Evolutionary conservation across 139 green algal species (phyloP), one percentile per base, ranked within the genome.

Genomic region (Nannochloris sp.): DNA sequence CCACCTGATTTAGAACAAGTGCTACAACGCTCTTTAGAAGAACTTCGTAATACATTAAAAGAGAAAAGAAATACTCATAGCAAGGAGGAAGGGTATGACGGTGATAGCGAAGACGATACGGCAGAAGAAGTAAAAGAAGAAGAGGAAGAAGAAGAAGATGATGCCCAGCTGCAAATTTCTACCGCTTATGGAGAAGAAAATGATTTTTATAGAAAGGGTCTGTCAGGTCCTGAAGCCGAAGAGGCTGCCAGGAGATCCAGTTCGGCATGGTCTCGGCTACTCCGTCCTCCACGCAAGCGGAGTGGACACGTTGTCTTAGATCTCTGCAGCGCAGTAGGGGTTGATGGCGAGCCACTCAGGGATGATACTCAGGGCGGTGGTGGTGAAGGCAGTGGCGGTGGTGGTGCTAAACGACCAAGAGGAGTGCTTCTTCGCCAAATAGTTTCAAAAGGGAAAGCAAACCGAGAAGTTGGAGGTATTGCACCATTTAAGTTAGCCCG

Each of bases 241-340:
- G 32, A 38, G 10, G 67, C 60, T 6, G 61, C 55, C 30, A 24
- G 14, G 6, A 31, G 6, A 6, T 38, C 67, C 14, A 61, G 57
- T 37, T 35, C 36, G 45, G n/a, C 24, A 6, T 79, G 72, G 72
- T 80, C 71, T 30, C 57, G 71, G 4, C 47, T 78, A 54, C 58
- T 89, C 13, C 79, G 74, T 27, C 54, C 57, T 24, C 83, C 86
- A 3, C 73, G 79, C 19, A 90, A 82, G 65, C 73, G 75, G 5
- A 64, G 64, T 14, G 64, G 79, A 15, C 86, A 92, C 38, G 72
- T 93, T 24, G 47, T 92, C 15, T 64, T 92, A 4, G 85, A 92
- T 55, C 24, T 92, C 13, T 92, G 86, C 61, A 73, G 67, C 27
- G 61, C 73, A 4, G 42, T 53, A 23, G 54, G 13, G 34, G n/a